Conservation (phyloP, 2,329 filamentous ascomycete genomes). For the Mycosphaerella sp. region DNA sequence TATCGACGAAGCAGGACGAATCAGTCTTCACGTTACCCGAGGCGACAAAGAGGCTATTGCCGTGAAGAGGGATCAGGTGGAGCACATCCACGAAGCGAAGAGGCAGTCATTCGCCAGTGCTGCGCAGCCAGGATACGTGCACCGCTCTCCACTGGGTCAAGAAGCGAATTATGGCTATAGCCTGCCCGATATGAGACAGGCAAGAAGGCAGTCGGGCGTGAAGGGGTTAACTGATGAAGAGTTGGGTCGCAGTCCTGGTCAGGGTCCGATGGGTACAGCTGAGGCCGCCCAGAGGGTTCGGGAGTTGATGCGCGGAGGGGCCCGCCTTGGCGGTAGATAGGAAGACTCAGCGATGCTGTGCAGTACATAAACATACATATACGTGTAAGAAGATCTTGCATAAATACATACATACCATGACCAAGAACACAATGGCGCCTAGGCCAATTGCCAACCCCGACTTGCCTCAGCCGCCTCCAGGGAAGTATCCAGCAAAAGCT, state of each 20-base stretch:
- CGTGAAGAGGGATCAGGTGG: conserved; percentile 28
- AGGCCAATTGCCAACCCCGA: conserved; percentile 34
- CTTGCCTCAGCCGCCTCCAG: conserved; percentile 34
- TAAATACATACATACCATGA: too few relatives aligned
- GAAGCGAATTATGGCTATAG: conserved; percentile 26
- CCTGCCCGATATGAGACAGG: conserved; percentile 22
- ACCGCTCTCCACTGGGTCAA: not conserved
- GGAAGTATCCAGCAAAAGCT: conserved; percentile 73
- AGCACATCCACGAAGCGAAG: conserved; percentile 23
- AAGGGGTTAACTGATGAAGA: conserved; percentile 27
- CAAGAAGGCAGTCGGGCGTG: conserved; percentile 10
- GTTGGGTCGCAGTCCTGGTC: conserved; percentile 9
- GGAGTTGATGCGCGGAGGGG: conserved; percentile 5
- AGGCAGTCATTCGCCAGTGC: conserved; percentile 11
- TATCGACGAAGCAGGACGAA: conserved; percentile 42
- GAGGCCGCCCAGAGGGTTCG: conserved; percentile 11
- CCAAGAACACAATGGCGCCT: conserved; percentile 18
- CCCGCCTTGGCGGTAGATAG: not conserved
- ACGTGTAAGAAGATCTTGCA: too few relatives aligned
- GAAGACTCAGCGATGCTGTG: not conserved
- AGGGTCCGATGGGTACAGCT: conserved; percentile 6
- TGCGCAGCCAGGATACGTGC: not conserved
- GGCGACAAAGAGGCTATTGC: conserved; percentile 32
- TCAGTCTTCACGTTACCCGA: conserved; percentile 35
- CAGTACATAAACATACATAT: not conserved